Evolutionary conservation across 768 basidiomycete species (phyloP).

Genomic region (Collybia sordida): DNA sequence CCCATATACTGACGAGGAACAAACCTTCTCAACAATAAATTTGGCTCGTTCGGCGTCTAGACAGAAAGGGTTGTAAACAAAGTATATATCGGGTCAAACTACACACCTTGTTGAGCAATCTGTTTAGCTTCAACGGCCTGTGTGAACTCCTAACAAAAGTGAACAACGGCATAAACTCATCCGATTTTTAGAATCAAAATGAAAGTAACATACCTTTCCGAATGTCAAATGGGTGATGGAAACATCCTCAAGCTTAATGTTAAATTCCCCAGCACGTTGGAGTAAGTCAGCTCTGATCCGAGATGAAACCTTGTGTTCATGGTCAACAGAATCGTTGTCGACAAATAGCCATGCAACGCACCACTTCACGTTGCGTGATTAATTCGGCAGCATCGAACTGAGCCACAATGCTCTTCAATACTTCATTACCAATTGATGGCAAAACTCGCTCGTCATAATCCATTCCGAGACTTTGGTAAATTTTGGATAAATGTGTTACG

Average conservation of each 20-base stretch:
- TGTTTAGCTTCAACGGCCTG: slow-evolving; percentile 99
- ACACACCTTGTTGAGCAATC: slow-evolving; percentile 94
- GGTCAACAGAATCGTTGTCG: not conserved
- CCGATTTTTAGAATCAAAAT: not conserved
- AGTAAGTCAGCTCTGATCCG: slow-evolving; percentile 90
- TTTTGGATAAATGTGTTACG: slow-evolving; percentile 80
- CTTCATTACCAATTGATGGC: slow-evolving; percentile 97
- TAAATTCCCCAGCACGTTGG: slow-evolving; percentile 93
- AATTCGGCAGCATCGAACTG: slow-evolving; percentile 97
- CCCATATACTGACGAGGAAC: not conserved
- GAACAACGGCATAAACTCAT: not conserved
- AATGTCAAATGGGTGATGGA: slow-evolving; percentile 93
- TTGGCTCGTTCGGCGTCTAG: slow-evolving; percentile 97
- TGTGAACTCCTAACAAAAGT: slow-evolving; percentile 73
- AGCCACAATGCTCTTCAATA: slow-evolving; percentile 95
- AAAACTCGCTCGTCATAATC: slow-evolving; percentile 99
- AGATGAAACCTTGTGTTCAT: slow-evolving; percentile 67
- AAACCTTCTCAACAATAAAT: slow-evolving; percentile 97
- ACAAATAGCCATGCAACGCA: slow-evolving; percentile 36
- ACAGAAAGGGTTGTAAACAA: too few species aligned
- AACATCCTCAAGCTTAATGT: slow-evolving; percentile 94
- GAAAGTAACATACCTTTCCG: slow-evolving; percentile 59
- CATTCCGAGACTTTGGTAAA: slow-evolving; percentile 92
- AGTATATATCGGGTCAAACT: too few species aligned
- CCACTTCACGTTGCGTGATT: slow-evolving; percentile 97